Conservation (phyloP, 306 rosid species). For the Castanospermum australe region DNA sequence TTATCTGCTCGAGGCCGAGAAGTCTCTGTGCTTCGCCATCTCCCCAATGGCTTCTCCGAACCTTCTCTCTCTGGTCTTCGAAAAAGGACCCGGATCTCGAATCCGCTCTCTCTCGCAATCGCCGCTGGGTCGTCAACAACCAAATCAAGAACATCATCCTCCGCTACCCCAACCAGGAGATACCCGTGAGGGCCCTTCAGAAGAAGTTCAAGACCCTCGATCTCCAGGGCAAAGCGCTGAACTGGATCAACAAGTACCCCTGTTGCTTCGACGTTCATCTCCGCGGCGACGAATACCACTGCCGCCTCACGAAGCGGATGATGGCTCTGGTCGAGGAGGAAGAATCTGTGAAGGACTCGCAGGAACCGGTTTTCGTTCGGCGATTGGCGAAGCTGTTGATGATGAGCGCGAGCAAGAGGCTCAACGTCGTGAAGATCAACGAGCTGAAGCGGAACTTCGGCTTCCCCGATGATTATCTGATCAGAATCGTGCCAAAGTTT, state of each 20-base stretch:
- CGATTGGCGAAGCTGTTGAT: constrained; percentile 68
- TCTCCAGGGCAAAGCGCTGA: constrained; percentile 81
- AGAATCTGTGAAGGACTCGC: constrained; percentile 58
- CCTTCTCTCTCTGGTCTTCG: constrained; percentile 77
- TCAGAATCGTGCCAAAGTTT: constrained; percentile 55
- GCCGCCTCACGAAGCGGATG: constrained; percentile 69
- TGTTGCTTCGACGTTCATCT: constrained; percentile 69
- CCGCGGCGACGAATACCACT: constrained; percentile 39
- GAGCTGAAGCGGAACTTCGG: constrained; percentile 73
- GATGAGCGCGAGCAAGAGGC: constrained; percentile 57
- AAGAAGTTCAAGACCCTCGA: constrained; percentile 86
- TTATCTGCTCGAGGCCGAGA: too few relatives aligned
- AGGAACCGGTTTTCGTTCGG: constrained; percentile 47
- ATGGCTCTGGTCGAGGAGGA: constrained; percentile 69
- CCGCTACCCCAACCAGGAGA: constrained; percentile 59
- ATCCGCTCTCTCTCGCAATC: constrained; percentile 72
- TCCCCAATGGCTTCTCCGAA: too few relatives aligned
- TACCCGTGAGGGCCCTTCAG: constrained; percentile 62
- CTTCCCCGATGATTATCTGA: constrained; percentile 73
- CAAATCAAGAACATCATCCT: constrained; percentile 82
- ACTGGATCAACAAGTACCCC: constrained; percentile 84
- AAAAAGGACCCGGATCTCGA: constrained; percentile 87
- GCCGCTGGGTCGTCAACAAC: constrained; percentile 82
- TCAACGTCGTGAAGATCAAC: constrained; percentile 63
- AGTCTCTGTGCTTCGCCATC: too few relatives aligned